Evolutionary conservation across 2,329 filamentous ascomycete genomes (phyloP).

Genomic region (Sporothrix sp.): DNA sequence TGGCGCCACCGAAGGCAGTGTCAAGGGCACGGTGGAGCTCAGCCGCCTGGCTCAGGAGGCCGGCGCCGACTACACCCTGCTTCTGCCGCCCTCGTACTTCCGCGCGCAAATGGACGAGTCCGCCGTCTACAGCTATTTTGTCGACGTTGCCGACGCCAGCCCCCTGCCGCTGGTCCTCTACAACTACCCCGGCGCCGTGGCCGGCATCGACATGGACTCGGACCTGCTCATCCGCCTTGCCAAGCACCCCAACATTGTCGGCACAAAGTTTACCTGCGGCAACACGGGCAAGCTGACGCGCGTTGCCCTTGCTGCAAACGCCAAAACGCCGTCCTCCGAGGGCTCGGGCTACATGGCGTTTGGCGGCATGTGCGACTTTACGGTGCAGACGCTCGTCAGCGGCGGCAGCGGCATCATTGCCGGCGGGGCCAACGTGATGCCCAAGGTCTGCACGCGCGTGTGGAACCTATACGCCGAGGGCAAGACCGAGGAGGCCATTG

Average conservation of each 20-base stretch:
- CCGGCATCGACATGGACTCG: slow-evolving; percentile 82
- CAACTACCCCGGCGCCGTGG: slow-evolving; percentile 83
- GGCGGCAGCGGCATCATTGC: slow-evolving; percentile 80
- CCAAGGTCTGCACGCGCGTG: slow-evolving; percentile 68
- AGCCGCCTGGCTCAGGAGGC: slow-evolving; percentile 55
- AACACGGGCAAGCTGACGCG: slow-evolving; percentile 84
- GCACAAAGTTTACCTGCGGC: slow-evolving; percentile 86
- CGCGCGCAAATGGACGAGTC: slow-evolving; percentile 65
- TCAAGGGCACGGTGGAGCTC: slow-evolving; percentile 68
- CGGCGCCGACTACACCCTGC: slow-evolving; percentile 70
- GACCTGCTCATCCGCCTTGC: slow-evolving; percentile 74
- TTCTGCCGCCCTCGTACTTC: slow-evolving; percentile 80
- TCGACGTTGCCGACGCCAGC: slow-evolving; percentile 62
- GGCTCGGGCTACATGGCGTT: slow-evolving; percentile 73
- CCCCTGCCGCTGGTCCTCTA: slow-evolving; percentile 75
- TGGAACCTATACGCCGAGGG: slow-evolving; percentile 68
- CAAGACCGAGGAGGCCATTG: slow-evolving; percentile 63
- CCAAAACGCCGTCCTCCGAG: slow-evolving; percentile 52
- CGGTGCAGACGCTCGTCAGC: slow-evolving; percentile 66
- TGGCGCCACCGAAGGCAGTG: slow-evolving; percentile 71
- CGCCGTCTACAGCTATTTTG: slow-evolving; percentile 48
- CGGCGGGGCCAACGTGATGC: slow-evolving; percentile 76
- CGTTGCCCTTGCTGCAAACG: slow-evolving; percentile 62
- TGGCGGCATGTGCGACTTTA: slow-evolving; percentile 82
- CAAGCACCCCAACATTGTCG: slow-evolving; percentile 72